These are phyloP conservation scores for Leccinum proximum DNA, from an alignment of 1,284 basidiomycete species.

Conservation along the genomic window DNA sequence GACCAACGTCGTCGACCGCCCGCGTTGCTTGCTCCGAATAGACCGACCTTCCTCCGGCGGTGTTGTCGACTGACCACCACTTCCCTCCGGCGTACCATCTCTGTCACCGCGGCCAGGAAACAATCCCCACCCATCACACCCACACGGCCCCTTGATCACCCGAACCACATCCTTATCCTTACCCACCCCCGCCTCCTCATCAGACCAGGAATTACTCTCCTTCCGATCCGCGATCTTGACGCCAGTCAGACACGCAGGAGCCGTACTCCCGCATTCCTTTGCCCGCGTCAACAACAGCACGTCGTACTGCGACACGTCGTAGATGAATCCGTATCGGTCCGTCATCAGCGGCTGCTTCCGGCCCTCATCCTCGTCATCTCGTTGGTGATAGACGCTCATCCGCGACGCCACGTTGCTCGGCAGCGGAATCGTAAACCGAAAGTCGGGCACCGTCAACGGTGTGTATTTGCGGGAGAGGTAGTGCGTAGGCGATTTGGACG, in stretches of 20 bases:
- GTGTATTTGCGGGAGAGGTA: conserved; percentile 74
- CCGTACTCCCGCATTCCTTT: conserved; percentile 68
- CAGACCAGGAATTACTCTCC: conserved; percentile 73
- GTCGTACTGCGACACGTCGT: conserved; percentile 81
- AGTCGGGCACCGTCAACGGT: conserved; percentile 63
- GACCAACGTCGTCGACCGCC: conserved; percentile 35
- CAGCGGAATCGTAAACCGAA: conserved; percentile 56
- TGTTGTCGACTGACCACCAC: conserved; percentile 11
- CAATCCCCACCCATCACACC: conserved; percentile 46
- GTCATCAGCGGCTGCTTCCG: conserved; percentile 63
- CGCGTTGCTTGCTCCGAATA: conserved; percentile 37
- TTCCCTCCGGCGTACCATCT: conserved; percentile 12
- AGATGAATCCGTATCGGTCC: conserved; percentile 95
- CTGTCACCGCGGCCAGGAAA: background rate
- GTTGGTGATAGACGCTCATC: conserved; percentile 43
- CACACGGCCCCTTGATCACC: conserved; percentile 58
- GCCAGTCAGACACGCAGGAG: conserved; percentile 83
- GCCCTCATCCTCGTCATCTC: conserved; percentile 43
- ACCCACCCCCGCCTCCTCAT: conserved; percentile 45
- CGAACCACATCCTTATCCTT: conserved; percentile 36
- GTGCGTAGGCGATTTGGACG: conserved; percentile 84
- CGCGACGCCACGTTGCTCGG: conserved; percentile 50
- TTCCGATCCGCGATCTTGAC: conserved; percentile 83
- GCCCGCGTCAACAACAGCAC: conserved; percentile 74
- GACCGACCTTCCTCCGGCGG: conserved; percentile 19